Conservation (phyloP, 805 yeast species). For the Cyberlindnera americana region DNA sequence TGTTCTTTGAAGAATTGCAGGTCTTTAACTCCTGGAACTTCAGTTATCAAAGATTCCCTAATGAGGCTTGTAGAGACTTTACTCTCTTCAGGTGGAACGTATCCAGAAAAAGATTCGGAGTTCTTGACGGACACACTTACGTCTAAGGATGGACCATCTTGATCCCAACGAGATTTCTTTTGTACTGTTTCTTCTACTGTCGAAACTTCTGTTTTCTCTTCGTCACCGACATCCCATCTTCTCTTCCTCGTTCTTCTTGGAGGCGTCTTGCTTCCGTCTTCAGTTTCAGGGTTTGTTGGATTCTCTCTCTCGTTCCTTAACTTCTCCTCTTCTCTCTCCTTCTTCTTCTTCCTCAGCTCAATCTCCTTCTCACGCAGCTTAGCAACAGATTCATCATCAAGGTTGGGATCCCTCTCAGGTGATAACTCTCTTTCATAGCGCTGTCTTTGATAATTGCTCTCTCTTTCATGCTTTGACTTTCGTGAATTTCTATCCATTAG, state of each 20-base stretch:
- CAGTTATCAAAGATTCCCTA: slow-evolving; percentile 42
- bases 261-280: slow-evolving; percentile 26
- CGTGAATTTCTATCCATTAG: slow-evolving; percentile 25
- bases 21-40: slow-evolving; percentile 63
- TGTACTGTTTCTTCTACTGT: slow-evolving; percentile 1
- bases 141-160: background rate
- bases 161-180: slow-evolving; percentile 19
- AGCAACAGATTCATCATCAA: slow-evolving; percentile 41
- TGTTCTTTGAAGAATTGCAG: slow-evolving; percentile 65
- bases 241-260: slow-evolving; percentile 25
- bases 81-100: slow-evolving; percentile 51
- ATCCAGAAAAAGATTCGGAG: slow-evolving; percentile 29
- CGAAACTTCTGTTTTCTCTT: background rate
- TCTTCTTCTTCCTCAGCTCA: slow-evolving; percentile 28
- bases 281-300: slow-evolving; percentile 1
- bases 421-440: slow-evolving; percentile 31
- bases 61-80: slow-evolving; percentile 27
- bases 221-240: slow-evolving; percentile 24
- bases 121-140: background rate
- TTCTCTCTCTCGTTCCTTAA: background rate
- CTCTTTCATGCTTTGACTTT: slow-evolving; percentile 34
- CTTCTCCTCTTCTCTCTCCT: background rate
- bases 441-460: slow-evolving; percentile 46
- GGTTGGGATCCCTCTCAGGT: slow-evolving; percentile 29
- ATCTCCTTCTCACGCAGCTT: slow-evolving; percentile 39